Evolutionary conservation across 108 stramenopile species (phyloP).

Genomic region (Cyclostephanos tholiformis): DNA sequence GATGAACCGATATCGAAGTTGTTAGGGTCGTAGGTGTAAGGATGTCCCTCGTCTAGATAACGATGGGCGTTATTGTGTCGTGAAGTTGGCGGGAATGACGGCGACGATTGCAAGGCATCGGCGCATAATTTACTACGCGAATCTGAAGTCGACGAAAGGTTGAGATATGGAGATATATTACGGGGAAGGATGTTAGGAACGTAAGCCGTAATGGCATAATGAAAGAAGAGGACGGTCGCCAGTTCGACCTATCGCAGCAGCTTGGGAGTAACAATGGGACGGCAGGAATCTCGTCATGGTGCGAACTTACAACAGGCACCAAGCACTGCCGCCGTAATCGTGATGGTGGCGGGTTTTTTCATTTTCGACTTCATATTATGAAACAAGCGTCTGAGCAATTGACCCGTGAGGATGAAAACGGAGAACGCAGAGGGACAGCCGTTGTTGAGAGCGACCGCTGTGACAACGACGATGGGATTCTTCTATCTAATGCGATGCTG

Average conservation of each 20-base stretch:
- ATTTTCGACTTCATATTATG: background rate
- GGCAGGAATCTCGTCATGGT: background rate
- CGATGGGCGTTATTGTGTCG: background rate
- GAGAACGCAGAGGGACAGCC: background rate
- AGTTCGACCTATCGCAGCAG: too few relatives aligned
- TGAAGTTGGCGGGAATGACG: slow-evolving; percentile 19
- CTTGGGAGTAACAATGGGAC: background rate
- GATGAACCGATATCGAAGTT: slow-evolving; percentile 22
- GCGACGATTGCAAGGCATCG: slow-evolving; percentile 22
- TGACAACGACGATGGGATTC: too few relatives aligned
- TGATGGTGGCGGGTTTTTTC: slow-evolving; percentile 1
- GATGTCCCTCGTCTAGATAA: slow-evolving; percentile 7
- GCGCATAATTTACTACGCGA: slow-evolving; percentile 1
- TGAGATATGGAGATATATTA: too few relatives aligned
- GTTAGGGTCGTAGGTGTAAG: slow-evolving; percentile 15
- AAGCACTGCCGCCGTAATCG: slow-evolving; percentile 14
- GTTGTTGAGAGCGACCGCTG: background rate
- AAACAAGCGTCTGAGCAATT: background rate
- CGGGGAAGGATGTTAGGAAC: too few relatives aligned
- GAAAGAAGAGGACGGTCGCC: too few relatives aligned
- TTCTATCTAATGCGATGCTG: too few relatives aligned
- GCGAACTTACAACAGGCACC: slow-evolving; percentile 29
- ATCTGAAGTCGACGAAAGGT: background rate
- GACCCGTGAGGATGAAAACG: background rate
- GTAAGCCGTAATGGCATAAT: too few relatives aligned